Evolutionary conservation across 108 stramenopile species (phyloP).

Genomic region (Poteriospumella lacustris): DNA sequence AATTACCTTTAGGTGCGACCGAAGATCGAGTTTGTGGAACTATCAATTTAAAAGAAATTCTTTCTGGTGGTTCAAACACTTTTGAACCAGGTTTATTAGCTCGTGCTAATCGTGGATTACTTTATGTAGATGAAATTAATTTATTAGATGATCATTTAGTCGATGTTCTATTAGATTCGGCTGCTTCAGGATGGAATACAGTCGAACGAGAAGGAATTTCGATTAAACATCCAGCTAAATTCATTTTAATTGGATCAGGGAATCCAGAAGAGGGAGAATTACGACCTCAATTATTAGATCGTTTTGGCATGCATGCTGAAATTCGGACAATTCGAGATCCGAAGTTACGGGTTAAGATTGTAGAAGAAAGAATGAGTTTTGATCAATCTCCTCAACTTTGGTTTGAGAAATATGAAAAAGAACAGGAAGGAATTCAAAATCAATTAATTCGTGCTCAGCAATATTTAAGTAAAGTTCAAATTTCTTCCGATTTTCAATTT

Average conservation of each 20-base stretch:
- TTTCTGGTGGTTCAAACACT: constrained; percentile 79
- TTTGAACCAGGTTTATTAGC: constrained; percentile 88
- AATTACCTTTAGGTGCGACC: constrained; percentile 91
- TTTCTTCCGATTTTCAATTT: constrained; percentile 70
- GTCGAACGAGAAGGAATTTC: constrained; percentile 91
- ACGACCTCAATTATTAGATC: constrained; percentile 83
- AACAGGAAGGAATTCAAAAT: constrained; percentile 83
- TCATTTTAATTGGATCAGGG: constrained; percentile 85
- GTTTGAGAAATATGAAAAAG: constrained; percentile 46
- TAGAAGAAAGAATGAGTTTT: constrained; percentile 60
- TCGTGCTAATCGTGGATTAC: constrained; percentile 83
- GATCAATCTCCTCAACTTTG: constrained; percentile 55
- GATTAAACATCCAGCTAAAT: constrained; percentile 77
- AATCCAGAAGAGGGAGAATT: constrained; percentile 97
- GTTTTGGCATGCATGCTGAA: constrained; percentile 85
- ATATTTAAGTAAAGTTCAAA: constrained; percentile 68
- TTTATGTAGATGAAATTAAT: constrained; percentile 94
- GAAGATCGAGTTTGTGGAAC: constrained; percentile 90
- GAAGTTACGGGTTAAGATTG: constrained; percentile 78
- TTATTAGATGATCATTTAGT: constrained; percentile 84
- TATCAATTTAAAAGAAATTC: constrained; percentile 82
- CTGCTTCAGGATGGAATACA: constrained; percentile 78
- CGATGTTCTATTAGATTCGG: constrained; percentile 79
- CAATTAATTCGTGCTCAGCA: constrained; percentile 87
- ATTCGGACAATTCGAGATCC: too few species aligned